Percentiles rank a stretch among this genome's conserved stretches.
These are phyloP conservation scores for Trypanosoma mega DNA, from an alignment of 208 protist genomes.

Conservation along the genomic window DNA sequence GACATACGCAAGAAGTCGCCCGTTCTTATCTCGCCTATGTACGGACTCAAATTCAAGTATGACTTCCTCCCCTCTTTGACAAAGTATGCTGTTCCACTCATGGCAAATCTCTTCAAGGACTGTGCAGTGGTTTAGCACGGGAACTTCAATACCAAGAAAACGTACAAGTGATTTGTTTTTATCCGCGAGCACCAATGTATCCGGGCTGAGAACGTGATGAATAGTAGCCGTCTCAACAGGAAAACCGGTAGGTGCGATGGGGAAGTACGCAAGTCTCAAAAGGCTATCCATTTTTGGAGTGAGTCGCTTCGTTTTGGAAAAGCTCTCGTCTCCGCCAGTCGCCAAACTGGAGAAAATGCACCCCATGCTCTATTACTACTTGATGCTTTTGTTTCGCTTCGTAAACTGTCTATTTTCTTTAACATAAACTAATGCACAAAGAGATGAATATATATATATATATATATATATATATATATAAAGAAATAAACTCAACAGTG, in stretches of 20 bases:
- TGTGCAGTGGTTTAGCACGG: background rate
- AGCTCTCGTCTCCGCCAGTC: too few relatives aligned
- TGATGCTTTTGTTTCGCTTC: too few relatives aligned
- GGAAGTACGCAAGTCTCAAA: slow-evolving; percentile 33
- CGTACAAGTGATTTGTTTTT: background rate
- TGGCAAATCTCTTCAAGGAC: background rate
- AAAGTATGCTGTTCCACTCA: background rate
- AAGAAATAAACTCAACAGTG: background rate
- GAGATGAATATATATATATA: background rate
- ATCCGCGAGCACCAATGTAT: background rate
- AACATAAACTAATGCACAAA: background rate
- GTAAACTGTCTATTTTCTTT: too few relatives aligned
- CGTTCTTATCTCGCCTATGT: too few relatives aligned
- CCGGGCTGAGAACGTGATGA: slow-evolving; percentile 11
- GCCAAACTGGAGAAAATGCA: too few relatives aligned
- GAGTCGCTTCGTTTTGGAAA: too few relatives aligned
- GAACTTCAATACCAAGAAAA: background rate
- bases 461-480: slow-evolving; percentile 3
- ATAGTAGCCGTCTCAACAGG: slow-evolving; percentile 34
- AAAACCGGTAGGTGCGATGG: slow-evolving; percentile 20
- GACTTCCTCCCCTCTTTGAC: background rate
- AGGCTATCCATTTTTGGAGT: too few relatives aligned
- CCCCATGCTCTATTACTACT: too few relatives aligned
- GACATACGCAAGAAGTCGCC: too few relatives aligned
- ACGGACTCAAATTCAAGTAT: too few relatives aligned